A percentile compares a stretch with the other conserved stretches of the same genome.
Conservation (phyloP, 176 grass and related monocot species). For the Sorghum bicolor region Sorghum_bicolor_NCBIv3 NC_012871.2:16449501-16450000, state of each 20-base stretch:
- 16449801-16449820: slow-evolving; percentile 34
- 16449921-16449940: slow-evolving; percentile 46
- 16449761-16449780: slow-evolving; percentile 47
- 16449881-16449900: too few relatives aligned
- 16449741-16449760: slow-evolving; percentile 43
- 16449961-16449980: slow-evolving; percentile 41
- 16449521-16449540: not conserved
- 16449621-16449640: slow-evolving; percentile 47
- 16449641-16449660: slow-evolving; percentile 44
- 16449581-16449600: slow-evolving; percentile 56
- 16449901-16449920: too few relatives aligned
- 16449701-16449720: not conserved
- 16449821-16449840: not conserved
- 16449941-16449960: slow-evolving; percentile 45
- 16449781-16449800: slow-evolving; percentile 48
- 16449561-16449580: slow-evolving; percentile 6
- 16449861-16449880: not conserved
- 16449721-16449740: not conserved
- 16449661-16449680: not conserved
- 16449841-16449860: not conserved
- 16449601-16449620: slow-evolving; percentile 53
- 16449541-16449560: not conserved
- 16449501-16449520: not conserved
- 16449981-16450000: slow-evolving; percentile 37
- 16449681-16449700: not conserved